Evolutionary conservation across 495 filamentous ascomycete species (phyloP).

Genomic region (Penicillium longicatenatum): DNA sequence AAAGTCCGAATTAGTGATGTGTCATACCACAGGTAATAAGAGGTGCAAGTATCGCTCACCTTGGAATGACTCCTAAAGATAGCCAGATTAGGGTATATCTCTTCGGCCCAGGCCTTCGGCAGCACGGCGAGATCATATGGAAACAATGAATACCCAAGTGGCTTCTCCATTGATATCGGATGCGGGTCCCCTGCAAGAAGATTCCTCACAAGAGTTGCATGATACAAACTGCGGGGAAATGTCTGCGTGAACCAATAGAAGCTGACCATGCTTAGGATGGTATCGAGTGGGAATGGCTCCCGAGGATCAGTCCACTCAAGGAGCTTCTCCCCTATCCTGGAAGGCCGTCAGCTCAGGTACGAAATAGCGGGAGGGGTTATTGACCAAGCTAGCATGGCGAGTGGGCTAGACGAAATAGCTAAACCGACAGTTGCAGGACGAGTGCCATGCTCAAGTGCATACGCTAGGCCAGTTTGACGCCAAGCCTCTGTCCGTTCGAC

Average conservation of each 20-base stretch:
- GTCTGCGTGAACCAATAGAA: constrained; percentile 62
- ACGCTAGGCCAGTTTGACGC: constrained; percentile 32
- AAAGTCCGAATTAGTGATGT: not conserved
- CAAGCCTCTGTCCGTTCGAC: constrained; percentile 19
- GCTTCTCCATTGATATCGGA: constrained; percentile 36
- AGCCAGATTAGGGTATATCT: constrained; percentile 39
- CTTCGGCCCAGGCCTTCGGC: constrained; percentile 45
- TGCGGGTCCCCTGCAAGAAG: not conserved
- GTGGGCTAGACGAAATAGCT: constrained; percentile 50
- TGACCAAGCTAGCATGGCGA: constrained; percentile 60
- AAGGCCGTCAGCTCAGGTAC: not conserved
- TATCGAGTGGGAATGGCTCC: constrained; percentile 39
- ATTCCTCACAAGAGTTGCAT: constrained; percentile 35
- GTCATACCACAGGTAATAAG: too few species aligned
- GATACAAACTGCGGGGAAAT: constrained; percentile 51
- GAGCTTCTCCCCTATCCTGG: constrained; percentile 59
- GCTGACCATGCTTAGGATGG: constrained; percentile 49
- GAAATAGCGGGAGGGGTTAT: not conserved
- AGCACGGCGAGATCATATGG: constrained; percentile 46
- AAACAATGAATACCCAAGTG: constrained; percentile 56
- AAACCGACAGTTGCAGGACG: constrained; percentile 55
- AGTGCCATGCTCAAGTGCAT: constrained; percentile 54
- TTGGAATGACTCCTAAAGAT: constrained; percentile 41
- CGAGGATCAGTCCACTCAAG: constrained; percentile 55
- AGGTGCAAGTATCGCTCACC: constrained; percentile 28